Evolutionary conservation across 1,284 basidiomycete genomes (phyloP).

Genomic region (Melampsora larici-populina): DNA sequence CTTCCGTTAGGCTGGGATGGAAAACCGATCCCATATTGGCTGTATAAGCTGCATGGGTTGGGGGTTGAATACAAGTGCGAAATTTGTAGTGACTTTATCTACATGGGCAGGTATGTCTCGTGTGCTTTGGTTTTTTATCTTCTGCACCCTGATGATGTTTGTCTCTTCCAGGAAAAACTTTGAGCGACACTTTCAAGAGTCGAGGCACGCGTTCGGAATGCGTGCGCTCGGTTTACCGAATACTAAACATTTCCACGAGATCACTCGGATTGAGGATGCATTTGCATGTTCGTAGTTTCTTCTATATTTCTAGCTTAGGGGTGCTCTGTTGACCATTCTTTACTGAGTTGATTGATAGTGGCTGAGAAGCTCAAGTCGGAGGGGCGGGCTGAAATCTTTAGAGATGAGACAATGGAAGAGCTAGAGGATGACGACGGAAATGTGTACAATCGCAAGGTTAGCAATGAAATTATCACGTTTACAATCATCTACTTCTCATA

Average conservation of each 20-base stretch:
- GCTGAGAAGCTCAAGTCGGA: constrained; percentile 94
- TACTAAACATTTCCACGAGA: constrained; percentile 98
- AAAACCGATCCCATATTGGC: constrained; percentile 96
- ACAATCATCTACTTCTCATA: neutral
- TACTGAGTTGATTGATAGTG: constrained; percentile 61
- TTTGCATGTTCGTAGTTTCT: constrained; percentile 67
- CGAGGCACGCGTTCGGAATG: constrained; percentile 96
- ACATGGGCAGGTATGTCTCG: constrained; percentile 64
- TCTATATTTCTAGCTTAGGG: neutral
- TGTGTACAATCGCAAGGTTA: constrained; percentile 63
- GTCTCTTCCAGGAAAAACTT: constrained; percentile 72
- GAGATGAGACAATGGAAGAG: constrained; percentile 91
- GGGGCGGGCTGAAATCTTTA: constrained; percentile 81
- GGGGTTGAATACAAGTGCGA: constrained; percentile 97
- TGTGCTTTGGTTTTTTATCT: neutral
- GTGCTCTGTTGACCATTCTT: constrained; percentile 16
- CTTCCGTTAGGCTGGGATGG: constrained; percentile 97
- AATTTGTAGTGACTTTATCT: constrained; percentile 72
- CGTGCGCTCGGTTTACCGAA: constrained; percentile 93
- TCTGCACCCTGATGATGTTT: neutral
- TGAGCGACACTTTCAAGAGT: constrained; percentile 89
- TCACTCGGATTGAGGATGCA: constrained; percentile 94
- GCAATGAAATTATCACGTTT: constrained; percentile 23
- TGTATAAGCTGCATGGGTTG: constrained; percentile 95
- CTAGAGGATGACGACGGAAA: constrained; percentile 95